These are phyloP conservation scores for Neurospora sp. DNA, from an alignment of 495 filamentous ascomycete genomes.

Conservation along the genomic window DNA sequence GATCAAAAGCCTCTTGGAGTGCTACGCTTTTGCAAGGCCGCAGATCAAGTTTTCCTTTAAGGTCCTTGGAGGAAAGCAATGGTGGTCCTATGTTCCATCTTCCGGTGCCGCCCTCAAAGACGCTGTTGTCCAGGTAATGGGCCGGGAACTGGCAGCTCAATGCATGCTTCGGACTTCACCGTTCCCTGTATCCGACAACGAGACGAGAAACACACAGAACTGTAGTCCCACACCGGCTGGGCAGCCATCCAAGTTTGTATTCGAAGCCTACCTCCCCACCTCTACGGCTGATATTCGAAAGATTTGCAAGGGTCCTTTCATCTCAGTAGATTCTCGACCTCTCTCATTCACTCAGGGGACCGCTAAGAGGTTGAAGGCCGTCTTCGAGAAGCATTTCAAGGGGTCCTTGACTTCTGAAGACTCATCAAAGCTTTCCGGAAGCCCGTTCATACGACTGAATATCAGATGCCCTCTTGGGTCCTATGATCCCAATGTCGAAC, in stretches of 20 bases:
- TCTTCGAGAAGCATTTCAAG: conserved; percentile 18
- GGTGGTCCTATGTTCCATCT: conserved; percentile 65
- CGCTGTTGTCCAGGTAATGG: conserved; percentile 60
- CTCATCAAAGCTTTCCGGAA: conserved; percentile 24
- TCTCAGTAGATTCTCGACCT: conserved; percentile 73
- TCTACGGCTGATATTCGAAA: conserved; percentile 41
- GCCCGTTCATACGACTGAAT: conserved; percentile 67
- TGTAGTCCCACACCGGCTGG: neutral
- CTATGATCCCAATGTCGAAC: conserved; percentile 88
- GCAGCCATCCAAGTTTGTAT: neutral
- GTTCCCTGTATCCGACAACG: neutral
- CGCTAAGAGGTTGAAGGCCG: conserved; percentile 51
- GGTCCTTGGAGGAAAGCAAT: conserved; percentile 53
- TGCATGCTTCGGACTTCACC: conserved; percentile 24
- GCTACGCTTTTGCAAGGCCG: conserved; percentile 67
- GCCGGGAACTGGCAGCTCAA: conserved; percentile 49
- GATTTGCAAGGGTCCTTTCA: conserved; percentile 49
- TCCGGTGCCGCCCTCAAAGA: conserved; percentile 45
- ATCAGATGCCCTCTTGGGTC: conserved; percentile 57
- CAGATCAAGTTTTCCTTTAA: conserved; percentile 54
- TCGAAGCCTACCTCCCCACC: conserved; percentile 54
- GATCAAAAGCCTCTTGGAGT: conserved; percentile 58
- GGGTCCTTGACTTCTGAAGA: neutral
- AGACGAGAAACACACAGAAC: neutral
- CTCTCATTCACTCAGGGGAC: conserved; percentile 54